These are phyloP conservation scores for Vaccinium macrocarpon DNA, from an alignment of 148 eudicot genomes.

Conservation along the genomic window DNA sequence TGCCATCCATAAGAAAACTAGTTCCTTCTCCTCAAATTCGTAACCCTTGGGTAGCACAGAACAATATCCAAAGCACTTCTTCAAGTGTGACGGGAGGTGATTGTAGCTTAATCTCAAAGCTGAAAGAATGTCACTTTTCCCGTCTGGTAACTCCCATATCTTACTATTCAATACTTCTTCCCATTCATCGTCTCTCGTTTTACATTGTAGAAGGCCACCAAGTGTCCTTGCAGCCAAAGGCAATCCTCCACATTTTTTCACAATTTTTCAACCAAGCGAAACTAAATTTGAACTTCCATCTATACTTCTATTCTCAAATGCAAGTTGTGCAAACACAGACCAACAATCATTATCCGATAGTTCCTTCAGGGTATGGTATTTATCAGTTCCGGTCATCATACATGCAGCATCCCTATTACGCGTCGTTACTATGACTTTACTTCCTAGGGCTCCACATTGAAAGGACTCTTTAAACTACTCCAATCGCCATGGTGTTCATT, in stretches of 20 bases:
- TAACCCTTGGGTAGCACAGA: constrained; percentile 19
- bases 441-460: not conserved
- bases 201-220: constrained; percentile 9
- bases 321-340: not conserved
- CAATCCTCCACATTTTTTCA: constrained; percentile 19
- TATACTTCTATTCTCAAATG: not conserved
- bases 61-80: constrained; percentile 25
- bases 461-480: not conserved
- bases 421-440: not conserved
- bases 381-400: not conserved
- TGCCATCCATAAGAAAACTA: constrained; percentile 24
- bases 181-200: constrained; percentile 14
- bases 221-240: constrained; percentile 16
- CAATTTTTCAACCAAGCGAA: not conserved
- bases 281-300: not conserved
- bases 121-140: not conserved
- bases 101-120: constrained; percentile 24
- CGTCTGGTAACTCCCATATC: constrained; percentile 16
- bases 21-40: constrained; percentile 3
- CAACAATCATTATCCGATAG: not conserved
- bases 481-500: not conserved
- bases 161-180: not conserved
- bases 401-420: not conserved
- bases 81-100: constrained; percentile 25
- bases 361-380: not conserved